Percentiles rank a stretch among this genome's conserved stretches.
Evolutionary conservation across 306 rosid genomes (phyloP).

Genomic region (Potentilla sterilis): DNA sequence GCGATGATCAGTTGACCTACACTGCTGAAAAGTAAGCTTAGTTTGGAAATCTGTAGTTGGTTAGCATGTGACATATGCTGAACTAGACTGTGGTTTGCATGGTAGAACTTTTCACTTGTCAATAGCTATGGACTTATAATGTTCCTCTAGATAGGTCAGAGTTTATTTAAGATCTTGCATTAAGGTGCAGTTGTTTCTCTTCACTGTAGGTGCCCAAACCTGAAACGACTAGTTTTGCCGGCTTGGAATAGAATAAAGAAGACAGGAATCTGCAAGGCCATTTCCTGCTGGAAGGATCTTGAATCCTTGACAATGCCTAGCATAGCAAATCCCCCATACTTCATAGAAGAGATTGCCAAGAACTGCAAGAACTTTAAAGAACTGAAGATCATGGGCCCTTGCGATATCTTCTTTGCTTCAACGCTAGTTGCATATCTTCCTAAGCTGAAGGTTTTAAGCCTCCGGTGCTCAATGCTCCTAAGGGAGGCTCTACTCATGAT

Average conservation of each 20-base stretch:
- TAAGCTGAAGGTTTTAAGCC: slow-evolving; percentile 61
- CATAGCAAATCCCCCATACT: slow-evolving; percentile 62
- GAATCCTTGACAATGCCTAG: slow-evolving; percentile 79
- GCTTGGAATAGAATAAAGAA: slow-evolving; percentile 84
- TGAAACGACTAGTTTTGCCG: slow-evolving; percentile 64
- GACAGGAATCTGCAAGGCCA: slow-evolving; percentile 75
- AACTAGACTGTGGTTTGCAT: background rate
- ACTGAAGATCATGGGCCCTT: slow-evolving; percentile 86
- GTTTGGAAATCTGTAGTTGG: background rate
- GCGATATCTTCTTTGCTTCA: slow-evolving; percentile 46
- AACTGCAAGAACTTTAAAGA: slow-evolving; percentile 64
- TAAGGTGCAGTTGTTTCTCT: slow-evolving; percentile 19
- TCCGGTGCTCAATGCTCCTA: slow-evolving; percentile 51
- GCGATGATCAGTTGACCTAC: slow-evolving; percentile 69
- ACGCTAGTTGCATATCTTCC: slow-evolving; percentile 54
- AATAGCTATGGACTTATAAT: background rate
- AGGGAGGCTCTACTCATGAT: slow-evolving; percentile 51
- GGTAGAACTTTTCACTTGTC: background rate
- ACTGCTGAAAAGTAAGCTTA: slow-evolving; percentile 76
- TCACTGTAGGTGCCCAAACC: slow-evolving; percentile 51
- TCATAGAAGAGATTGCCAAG: slow-evolving; percentile 56
- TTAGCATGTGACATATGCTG: background rate
- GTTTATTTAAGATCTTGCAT: background rate
- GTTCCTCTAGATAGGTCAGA: background rate
- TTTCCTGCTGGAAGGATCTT: slow-evolving; percentile 58